Percentiles rank a stretch among this genome's conserved stretches.
These are phyloP conservation scores for Plasmodium coatneyi DNA, from an alignment of 169 alveolate genomes.

Conservation along the genomic window DNA sequence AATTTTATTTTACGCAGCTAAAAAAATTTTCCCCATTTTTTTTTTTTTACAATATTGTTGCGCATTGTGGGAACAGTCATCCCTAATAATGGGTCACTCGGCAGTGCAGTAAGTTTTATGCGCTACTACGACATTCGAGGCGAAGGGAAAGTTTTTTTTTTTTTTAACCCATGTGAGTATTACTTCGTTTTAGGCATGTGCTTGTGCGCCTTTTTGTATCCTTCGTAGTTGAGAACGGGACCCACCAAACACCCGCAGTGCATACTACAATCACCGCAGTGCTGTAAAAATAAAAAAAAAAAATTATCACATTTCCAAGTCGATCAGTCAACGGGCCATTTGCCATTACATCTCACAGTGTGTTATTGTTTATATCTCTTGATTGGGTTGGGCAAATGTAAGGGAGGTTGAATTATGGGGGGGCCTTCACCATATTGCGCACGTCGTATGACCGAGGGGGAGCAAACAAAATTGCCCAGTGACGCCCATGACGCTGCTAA, in stretches of 20 bases:
- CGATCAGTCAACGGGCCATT: not conserved
- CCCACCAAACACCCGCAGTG: not conserved
- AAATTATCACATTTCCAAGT: not conserved
- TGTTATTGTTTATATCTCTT: not conserved
- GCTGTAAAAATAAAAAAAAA: not conserved
- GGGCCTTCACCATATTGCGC: not conserved
- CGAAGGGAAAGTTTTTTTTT: not conserved
- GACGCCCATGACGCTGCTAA: not conserved
- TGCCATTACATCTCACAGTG: not conserved
- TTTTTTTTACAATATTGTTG: not conserved
- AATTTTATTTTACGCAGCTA: not conserved
- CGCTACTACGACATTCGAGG: not conserved
- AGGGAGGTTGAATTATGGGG: not conserved
- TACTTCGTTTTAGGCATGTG: not conserved
- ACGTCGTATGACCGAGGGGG: slow-evolving; percentile 46
- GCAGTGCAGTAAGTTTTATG: not conserved
- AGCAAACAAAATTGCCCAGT: not conserved
- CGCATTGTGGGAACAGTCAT: not conserved
- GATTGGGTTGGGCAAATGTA: not conserved
- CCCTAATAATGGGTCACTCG: not conserved
- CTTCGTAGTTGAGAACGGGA: not conserved
- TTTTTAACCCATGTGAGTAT: not conserved
- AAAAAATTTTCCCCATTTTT: not conserved
- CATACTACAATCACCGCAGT: not conserved
- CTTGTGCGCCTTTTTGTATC: not conserved